Evolutionary conservation across 2,329 filamentous ascomycete species (phyloP).

Genomic region (Trichoderma gracile): DNA sequence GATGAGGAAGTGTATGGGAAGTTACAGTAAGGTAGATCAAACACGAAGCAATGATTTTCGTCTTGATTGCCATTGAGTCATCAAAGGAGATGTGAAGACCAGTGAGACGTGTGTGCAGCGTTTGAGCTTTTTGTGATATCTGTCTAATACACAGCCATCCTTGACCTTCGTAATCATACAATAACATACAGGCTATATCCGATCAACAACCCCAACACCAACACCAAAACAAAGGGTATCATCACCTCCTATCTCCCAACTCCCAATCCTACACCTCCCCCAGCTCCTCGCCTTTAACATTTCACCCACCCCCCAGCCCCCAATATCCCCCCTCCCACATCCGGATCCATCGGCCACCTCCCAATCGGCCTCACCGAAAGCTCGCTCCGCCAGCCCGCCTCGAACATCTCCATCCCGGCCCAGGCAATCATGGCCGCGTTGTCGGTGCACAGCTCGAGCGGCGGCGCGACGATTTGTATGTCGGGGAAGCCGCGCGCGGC

Average conservation of each 20-base stretch:
- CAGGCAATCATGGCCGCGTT: slow-evolving; percentile 98
- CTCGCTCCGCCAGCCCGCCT: slow-evolving; percentile 68
- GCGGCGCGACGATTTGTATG: slow-evolving; percentile 71
- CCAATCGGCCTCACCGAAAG: slow-evolving; percentile 60
- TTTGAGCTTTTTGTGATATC: too few relatives aligned
- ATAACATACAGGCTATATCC: background rate
- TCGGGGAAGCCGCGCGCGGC: slow-evolving; percentile 64
- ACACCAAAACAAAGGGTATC: background rate
- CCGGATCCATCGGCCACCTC: slow-evolving; percentile 74
- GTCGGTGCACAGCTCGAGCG: slow-evolving; percentile 78
- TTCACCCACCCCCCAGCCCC: slow-evolving; percentile 54
- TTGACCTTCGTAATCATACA: slow-evolving; percentile 1
- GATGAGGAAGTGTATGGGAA: slow-evolving; percentile 2
- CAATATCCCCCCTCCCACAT: slow-evolving; percentile 60
- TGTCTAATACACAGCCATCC: background rate
- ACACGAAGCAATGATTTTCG: background rate
- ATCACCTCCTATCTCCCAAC: too few relatives aligned
- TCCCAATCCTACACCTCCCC: too few relatives aligned
- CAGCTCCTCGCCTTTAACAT: slow-evolving; percentile 26
- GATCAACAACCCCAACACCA: too few relatives aligned
- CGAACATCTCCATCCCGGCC: slow-evolving; percentile 90
- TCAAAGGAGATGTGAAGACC: too few relatives aligned
- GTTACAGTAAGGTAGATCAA: slow-evolving; percentile 4
- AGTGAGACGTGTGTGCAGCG: too few relatives aligned
- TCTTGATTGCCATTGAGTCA: background rate